Conservation (phyloP, 23 red algal genomes). For the Agarophyton chilense region DNA sequence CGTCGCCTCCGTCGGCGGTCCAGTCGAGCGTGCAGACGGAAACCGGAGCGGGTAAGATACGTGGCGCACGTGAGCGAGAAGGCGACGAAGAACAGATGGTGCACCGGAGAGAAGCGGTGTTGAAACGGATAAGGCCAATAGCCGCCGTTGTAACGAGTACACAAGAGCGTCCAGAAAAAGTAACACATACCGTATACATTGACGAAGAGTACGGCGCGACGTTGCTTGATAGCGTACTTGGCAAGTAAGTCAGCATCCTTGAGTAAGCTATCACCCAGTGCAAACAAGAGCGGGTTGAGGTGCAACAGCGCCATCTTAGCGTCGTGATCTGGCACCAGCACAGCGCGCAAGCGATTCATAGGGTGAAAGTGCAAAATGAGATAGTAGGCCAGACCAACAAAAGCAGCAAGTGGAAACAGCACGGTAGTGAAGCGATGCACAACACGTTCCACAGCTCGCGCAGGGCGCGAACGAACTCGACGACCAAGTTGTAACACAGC, state of each 20-base stretch:
- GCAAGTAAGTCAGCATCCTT: conserved; percentile 65
- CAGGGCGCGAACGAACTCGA: conserved; percentile 21
- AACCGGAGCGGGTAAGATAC: conserved; percentile 36
- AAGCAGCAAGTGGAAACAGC: conserved; percentile 44
- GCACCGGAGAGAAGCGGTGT: conserved; percentile 40
- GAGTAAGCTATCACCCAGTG: conserved; percentile 51
- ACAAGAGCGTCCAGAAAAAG: conserved; percentile 66
- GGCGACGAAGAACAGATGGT: conserved; percentile 50
- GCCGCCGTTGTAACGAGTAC: conserved; percentile 53
- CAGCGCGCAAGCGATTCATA: conserved; percentile 58
- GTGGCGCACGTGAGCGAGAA: not conserved
- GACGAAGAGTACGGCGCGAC: conserved; percentile 27
- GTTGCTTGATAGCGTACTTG: conserved; percentile 43
- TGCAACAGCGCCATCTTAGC: conserved; percentile 74
- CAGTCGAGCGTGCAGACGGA: conserved; percentile 40
- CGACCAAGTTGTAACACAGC: conserved; percentile 36
- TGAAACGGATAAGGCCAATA: conserved; percentile 77
- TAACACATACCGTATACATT: conserved; percentile 48
- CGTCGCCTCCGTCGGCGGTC: conserved; percentile 63
- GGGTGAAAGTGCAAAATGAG: conserved; percentile 74
- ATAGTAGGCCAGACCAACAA: conserved; percentile 74
- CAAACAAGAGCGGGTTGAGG: conserved; percentile 75
- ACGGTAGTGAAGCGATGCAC: conserved; percentile 60
- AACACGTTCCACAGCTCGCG: conserved; percentile 18
- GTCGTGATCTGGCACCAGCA: conserved; percentile 61